phyloP scores from a whole-genome alignment of 805 yeast species.

The Lipomyces orientalis region DNA sequence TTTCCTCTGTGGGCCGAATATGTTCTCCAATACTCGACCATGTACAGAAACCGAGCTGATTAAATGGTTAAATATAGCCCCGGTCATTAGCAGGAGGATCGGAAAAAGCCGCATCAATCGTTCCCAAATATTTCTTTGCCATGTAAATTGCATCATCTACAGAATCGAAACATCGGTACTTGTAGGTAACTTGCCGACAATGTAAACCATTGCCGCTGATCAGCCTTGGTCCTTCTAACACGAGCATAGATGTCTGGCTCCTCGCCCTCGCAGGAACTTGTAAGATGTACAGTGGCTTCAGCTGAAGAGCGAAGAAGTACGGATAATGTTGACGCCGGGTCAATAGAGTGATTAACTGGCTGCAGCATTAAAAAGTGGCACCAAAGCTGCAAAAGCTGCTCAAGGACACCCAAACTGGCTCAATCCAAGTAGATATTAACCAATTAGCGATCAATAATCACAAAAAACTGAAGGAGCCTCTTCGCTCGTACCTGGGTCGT shows the following conservation, averaged over 20 bases:
- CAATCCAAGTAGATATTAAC: slow-evolving; percentile 13
- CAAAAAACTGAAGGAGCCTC: too few relatives aligned
- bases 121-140: slow-evolving; percentile 11
- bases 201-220: slow-evolving; percentile 8
- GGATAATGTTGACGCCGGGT: slow-evolving; percentile 8
- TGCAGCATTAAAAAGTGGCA: slow-evolving; percentile 13
- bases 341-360: slow-evolving; percentile 1
- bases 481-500: slow-evolving; percentile 9
- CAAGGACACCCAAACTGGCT: slow-evolving; percentile 2
- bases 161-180: slow-evolving; percentile 9
- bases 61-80: background rate
- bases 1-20: background rate
- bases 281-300: slow-evolving; percentile 9
- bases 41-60: slow-evolving; percentile 8
- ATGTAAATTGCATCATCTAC: slow-evolving; percentile 10
- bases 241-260: slow-evolving; percentile 12
- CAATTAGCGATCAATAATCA: background rate
- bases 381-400: background rate
- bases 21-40: slow-evolving; percentile 15
- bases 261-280: slow-evolving; percentile 1
- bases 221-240: slow-evolving; percentile 6
- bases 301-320: slow-evolving; percentile 16
- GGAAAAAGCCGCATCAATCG: background rate
- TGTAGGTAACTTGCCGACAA: slow-evolving; percentile 2
- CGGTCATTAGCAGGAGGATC: slow-evolving; percentile 2